A percentile compares a stretch with the other conserved stretches of the same genome.
These are phyloP conservation scores for Juglanconis sp. DNA, from an alignment of 2,329 filamentous ascomycete species.

Conservation along the genomic window DNA sequence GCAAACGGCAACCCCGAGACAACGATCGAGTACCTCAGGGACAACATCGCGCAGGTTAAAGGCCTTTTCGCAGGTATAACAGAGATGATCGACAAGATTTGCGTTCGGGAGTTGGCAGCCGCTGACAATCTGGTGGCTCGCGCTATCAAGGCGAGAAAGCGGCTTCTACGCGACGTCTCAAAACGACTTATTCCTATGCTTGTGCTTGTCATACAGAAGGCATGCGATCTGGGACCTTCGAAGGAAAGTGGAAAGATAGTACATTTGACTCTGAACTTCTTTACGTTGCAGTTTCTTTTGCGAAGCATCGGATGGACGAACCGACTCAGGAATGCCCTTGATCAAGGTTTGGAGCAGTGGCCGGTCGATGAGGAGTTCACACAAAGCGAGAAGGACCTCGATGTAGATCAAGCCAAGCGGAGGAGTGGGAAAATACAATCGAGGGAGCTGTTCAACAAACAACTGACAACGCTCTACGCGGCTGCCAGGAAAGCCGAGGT, in stretches of 20 bases:
- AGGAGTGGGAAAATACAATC: not conserved
- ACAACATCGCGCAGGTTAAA: not conserved
- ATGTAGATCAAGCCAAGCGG: not conserved
- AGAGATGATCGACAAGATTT: slow-evolving; percentile 3
- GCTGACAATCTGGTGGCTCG: not conserved
- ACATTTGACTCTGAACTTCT: slow-evolving; percentile 3
- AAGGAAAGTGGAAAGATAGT: not conserved
- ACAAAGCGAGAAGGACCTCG: not conserved
- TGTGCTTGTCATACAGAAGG: slow-evolving; percentile 4
- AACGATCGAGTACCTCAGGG: not conserved
- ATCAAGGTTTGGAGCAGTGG: slow-evolving; percentile 3
- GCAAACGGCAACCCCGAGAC: not conserved
- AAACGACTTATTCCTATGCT: slow-evolving; percentile 14
- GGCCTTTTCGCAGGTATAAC: not conserved
- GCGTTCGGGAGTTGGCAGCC: not conserved
- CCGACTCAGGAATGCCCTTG: slow-evolving; percentile 1
- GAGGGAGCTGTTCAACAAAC: not conserved
- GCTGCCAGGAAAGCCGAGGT: not conserved
- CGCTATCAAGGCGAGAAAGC: not conserved
- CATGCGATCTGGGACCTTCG: not conserved
- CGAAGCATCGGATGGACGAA: slow-evolving; percentile 8
- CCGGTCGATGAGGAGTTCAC: slow-evolving; percentile 1
- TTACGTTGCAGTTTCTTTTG: slow-evolving; percentile 14
- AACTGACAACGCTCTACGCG: not conserved
- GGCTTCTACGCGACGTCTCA: slow-evolving; percentile 4